A percentile compares a stretch with the other conserved stretches of the same genome.
Evolutionary conservation across 495 filamentous ascomycete species (phyloP).

Genomic region (Cladorrhinum samala): DNA sequence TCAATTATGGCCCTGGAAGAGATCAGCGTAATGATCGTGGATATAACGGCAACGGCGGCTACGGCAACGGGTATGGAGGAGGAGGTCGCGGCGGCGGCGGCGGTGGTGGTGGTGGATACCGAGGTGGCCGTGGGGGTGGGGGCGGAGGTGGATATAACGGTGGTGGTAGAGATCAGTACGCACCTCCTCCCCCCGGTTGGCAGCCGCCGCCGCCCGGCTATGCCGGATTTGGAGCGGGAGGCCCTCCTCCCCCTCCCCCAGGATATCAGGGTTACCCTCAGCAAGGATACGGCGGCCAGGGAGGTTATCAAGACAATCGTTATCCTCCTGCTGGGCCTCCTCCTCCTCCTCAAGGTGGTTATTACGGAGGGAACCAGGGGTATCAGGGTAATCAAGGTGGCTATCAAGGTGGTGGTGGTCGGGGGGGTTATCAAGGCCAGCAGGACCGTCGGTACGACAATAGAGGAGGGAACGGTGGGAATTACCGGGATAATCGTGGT

Average conservation of each 20-base stretch:
- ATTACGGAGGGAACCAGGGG: conserved; percentile 15
- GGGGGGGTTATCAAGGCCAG: conserved; percentile 8
- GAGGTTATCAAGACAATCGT: conserved; percentile 5
- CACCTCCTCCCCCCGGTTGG: conserved; percentile 5
- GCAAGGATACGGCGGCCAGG: not conserved
- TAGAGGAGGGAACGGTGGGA: conserved; percentile 8
- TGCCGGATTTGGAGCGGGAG: conserved; percentile 11
- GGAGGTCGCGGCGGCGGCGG: conserved; percentile 4
- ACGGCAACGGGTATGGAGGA: conserved; percentile 17
- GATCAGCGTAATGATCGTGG: conserved; percentile 12
- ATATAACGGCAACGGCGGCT: conserved; percentile 8
- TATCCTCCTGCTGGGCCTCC: conserved; percentile 6
- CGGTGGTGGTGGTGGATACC: conserved; percentile 24
- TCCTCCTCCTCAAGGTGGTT: conserved; percentile 3
- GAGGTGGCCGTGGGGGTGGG: conserved; percentile 20
- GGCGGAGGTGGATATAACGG: conserved; percentile 19
- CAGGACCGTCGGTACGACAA: conserved; percentile 8
- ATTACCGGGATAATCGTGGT: conserved; percentile 4
- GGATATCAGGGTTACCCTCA: not conserved
- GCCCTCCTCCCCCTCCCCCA: conserved; percentile 11
- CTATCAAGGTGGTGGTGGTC: conserved; percentile 5
- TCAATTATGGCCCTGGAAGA: conserved; percentile 39
- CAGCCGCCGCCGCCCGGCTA: conserved; percentile 11
- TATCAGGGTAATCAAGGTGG: conserved; percentile 12
- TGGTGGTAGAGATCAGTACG: conserved; percentile 8